These are phyloP conservation scores for Starmerella riodocensis DNA, from an alignment of 805 yeast genomes.

Conservation along the genomic window DNA sequence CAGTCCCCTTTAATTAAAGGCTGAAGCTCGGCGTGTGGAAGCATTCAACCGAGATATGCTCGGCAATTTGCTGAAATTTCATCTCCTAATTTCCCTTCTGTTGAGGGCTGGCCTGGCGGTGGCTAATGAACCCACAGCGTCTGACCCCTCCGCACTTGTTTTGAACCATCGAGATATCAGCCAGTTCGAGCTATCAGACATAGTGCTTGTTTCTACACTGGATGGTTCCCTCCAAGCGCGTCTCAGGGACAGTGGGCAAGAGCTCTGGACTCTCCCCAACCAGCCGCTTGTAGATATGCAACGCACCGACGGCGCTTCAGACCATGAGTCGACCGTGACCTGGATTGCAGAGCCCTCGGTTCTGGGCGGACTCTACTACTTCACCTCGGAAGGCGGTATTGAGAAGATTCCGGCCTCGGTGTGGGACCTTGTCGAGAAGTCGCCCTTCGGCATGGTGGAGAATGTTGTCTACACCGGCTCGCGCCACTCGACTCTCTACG, in stretches of 20 bases:
- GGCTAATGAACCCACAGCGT: not conserved
- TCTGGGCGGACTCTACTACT: slow-evolving; percentile 73
- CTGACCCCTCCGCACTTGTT: not conserved
- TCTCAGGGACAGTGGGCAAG: slow-evolving; percentile 57
- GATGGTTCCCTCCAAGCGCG: slow-evolving; percentile 82
- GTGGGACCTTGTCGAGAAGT: slow-evolving; percentile 58
- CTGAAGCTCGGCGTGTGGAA: too few species aligned
- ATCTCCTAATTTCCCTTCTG: too few species aligned
- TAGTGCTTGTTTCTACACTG: slow-evolving; percentile 61
- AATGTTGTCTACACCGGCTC: slow-evolving; percentile 81
- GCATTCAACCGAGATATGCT: too few species aligned
- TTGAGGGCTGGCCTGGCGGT: too few species aligned
- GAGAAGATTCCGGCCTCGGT: slow-evolving; percentile 73
- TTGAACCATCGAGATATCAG: slow-evolving; percentile 24
- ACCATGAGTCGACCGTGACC: slow-evolving; percentile 7
- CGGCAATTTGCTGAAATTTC: too few species aligned
- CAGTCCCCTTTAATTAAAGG: too few species aligned
- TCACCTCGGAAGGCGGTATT: slow-evolving; percentile 60
- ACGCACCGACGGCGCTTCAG: slow-evolving; percentile 3
- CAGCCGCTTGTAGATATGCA: slow-evolving; percentile 41
- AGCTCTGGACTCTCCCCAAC: slow-evolving; percentile 63
- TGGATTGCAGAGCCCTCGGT: slow-evolving; percentile 88
- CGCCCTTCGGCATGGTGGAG: slow-evolving; percentile 71
- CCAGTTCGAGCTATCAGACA: slow-evolving; percentile 42
- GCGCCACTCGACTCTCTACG: slow-evolving; percentile 59